A percentile compares a stretch with the other conserved stretches of the same genome.
phyloP scores from a whole-genome alignment of 176 grass and related monocot species.

The Eleusine coracana region DNA sequence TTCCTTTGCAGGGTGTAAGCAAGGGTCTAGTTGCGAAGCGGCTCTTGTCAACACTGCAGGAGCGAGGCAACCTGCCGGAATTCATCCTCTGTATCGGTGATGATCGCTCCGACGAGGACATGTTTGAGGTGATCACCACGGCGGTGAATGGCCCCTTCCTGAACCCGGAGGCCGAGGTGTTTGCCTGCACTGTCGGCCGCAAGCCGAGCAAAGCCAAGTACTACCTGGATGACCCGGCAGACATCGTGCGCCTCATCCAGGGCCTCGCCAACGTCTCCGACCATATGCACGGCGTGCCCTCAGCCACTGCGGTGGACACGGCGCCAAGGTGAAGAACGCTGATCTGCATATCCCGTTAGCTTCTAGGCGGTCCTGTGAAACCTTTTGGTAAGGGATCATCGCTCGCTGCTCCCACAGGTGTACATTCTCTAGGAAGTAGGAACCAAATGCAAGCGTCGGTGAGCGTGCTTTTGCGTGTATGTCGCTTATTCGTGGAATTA shows the following conservation, averaged over 20 bases:
- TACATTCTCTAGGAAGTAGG: conserved; percentile 25
- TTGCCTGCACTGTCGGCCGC: conserved; percentile 88
- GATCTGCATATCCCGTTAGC: not conserved
- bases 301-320: not conserved
- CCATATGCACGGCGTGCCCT: not conserved
- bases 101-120: conserved; percentile 89
- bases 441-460: not conserved
- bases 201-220: conserved; percentile 98
- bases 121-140: conserved; percentile 88
- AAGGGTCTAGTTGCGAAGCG: conserved; percentile 75
- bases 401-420: conserved; percentile 29
- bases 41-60: conserved; percentile 58
- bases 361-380: conserved; percentile 8
- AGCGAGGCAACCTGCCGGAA: conserved; percentile 50
- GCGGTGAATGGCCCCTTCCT: conserved; percentile 42
- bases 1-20: conserved; percentile 63
- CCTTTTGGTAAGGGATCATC: not conserved
- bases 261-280: conserved; percentile 80
- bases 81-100: conserved; percentile 90
- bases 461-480: not conserved
- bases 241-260: conserved; percentile 76
- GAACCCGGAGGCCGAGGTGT: conserved; percentile 56
- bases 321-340: not conserved
- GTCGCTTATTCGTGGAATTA: not conserved
- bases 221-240: conserved; percentile 77